phyloP scores from a whole-genome alignment of 1,139 yeast species.

The Geotrichum reessii region DNA sequence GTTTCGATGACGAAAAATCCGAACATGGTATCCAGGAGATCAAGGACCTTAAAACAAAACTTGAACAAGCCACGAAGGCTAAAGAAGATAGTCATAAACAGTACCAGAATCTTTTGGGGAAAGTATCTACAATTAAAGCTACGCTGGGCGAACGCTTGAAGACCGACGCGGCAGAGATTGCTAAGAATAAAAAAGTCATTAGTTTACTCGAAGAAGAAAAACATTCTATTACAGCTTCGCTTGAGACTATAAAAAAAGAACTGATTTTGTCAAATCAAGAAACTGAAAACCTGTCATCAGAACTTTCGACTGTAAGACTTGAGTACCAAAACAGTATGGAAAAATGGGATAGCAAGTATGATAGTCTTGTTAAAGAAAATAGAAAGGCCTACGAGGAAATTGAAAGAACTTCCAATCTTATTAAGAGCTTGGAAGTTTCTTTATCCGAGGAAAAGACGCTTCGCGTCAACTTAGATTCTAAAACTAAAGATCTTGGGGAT shows the following conservation, averaged over 20 bases:
- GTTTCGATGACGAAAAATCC: not conserved
- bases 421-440: constrained; percentile 39
- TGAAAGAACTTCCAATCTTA: constrained; percentile 38
- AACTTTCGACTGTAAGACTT: constrained; percentile 44
- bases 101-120: constrained; percentile 67
- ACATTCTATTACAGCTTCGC: constrained; percentile 16
- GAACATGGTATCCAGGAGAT: constrained; percentile 1
- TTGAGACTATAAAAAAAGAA: constrained; percentile 46
- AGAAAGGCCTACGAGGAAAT: constrained; percentile 26
- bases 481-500: constrained; percentile 13
- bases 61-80: constrained; percentile 17
- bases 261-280: constrained; percentile 55
- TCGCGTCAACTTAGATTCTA: constrained; percentile 27
- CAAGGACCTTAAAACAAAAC: constrained; percentile 7
- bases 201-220: constrained; percentile 31
- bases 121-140: constrained; percentile 74
- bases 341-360: constrained; percentile 41
- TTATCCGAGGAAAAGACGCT: constrained; percentile 33
- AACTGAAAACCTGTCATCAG: constrained; percentile 55
- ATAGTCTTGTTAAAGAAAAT: constrained; percentile 15
- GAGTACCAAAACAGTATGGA: constrained; percentile 40
- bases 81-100: constrained; percentile 63
- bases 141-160: constrained; percentile 65
- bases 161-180: constrained; percentile 41
- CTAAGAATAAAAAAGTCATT: constrained; percentile 35